Percentiles rank a stretch among this genome's conserved stretches.
These are phyloP conservation scores for Citrus australasica DNA, from an alignment of 345 rosid species.

Conservation along the genomic window DNA sequence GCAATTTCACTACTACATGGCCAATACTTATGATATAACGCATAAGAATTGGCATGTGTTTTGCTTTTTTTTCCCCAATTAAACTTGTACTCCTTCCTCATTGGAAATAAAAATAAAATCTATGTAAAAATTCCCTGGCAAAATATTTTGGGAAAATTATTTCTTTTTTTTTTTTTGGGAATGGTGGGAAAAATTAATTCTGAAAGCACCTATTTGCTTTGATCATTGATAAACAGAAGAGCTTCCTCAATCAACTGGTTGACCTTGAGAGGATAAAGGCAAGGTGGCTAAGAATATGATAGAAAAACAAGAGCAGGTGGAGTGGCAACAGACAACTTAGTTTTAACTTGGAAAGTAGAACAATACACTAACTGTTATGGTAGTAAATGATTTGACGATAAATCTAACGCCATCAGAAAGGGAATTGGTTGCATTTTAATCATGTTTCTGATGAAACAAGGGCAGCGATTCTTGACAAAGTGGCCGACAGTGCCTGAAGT, in stretches of 20 bases:
- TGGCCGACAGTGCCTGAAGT: too few relatives aligned
- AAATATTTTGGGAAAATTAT: too few relatives aligned
- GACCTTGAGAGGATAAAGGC: neutral
- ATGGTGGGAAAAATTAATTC: too few relatives aligned
- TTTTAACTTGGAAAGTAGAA: neutral
- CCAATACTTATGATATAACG: neutral
- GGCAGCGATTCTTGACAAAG: neutral
- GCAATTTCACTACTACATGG: neutral
- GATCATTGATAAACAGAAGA: too few relatives aligned
- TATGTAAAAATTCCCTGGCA: too few relatives aligned
- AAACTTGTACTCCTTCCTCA: too few relatives aligned
- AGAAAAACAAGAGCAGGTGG: neutral
- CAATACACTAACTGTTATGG: neutral
- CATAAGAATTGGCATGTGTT: too few relatives aligned
- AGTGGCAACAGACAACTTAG: neutral
- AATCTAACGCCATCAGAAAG: neutral
- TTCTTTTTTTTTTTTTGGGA: too few relatives aligned
- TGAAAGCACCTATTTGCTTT: too few relatives aligned
- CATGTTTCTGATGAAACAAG: neutral
- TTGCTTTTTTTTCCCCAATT: too few relatives aligned
- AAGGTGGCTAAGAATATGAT: neutral
- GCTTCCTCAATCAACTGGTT: too few relatives aligned
- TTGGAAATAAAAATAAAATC: too few relatives aligned
- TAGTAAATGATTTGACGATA: neutral
- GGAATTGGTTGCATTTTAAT: neutral